Evolutionary conservation across 345 rosid species (phyloP), one percentile per base, ranked within the genome.

Genomic region (Eucalyptus viminalis): DNA sequence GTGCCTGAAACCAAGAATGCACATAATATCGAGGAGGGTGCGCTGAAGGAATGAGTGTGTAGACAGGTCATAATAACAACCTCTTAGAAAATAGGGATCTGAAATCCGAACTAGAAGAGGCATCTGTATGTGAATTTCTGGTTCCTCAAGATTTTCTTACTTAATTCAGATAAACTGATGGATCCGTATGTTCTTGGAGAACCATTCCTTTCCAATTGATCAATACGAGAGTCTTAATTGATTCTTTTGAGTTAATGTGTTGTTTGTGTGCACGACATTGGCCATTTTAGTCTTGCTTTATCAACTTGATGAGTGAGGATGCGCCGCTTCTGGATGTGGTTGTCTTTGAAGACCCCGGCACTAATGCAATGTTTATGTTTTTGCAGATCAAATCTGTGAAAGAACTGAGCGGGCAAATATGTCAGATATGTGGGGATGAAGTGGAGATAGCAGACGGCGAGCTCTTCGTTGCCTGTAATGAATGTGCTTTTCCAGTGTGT

Each of bases 401-500:
- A 92, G 99, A 97, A 93, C 89, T 97, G 91, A 96, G 99, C 89
- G 98, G 97, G 25, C 99, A 96, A 91, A 95, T 92, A 86, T 97
- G 99, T 91, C 97, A 96, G 90, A 97, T 97, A 44, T 97, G 99
- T 91, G 97, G 95, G 49, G 99, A 97, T 86, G 98, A 95, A 90
- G 95, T 97, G 72, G 99, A 97, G 91, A 62, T 97, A 80, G 92
- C 92, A 43, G 94, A 92, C 37, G 93, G 95, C 44, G 99, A 97
- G 94, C 93, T 91, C 72, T 97, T 97, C 49, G 98, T 97, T 91
- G 99, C 99, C 31, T 97, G 99, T 94, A 97, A 97, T 49, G 99
- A 97, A 92, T 97, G 99, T 89, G 99, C 99, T 87, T 97, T 97
- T 91, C 99, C 99, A n/a, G 99, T 97, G 80, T 97, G 99, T 91